A percentile compares a stretch with the other conserved stretches of the same genome.
These are phyloP conservation scores for Periconia sp. DNA, from an alignment of 2,329 filamentous ascomycete genomes.

Conservation along the genomic window DNA sequence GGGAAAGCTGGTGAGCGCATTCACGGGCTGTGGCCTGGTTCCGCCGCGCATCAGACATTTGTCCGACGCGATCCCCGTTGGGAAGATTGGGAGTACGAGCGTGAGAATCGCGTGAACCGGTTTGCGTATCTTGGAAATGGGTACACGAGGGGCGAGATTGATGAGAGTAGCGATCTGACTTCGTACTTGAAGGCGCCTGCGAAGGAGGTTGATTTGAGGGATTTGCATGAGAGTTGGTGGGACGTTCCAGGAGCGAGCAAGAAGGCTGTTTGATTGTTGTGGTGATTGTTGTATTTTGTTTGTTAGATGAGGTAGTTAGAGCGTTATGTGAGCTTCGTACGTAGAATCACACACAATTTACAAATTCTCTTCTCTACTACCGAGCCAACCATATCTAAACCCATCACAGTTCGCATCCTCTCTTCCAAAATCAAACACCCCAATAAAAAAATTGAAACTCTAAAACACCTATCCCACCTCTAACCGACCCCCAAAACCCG, in stretches of 20 bases:
- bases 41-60: slow-evolving; percentile 62
- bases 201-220: slow-evolving; percentile 60
- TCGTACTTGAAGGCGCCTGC: slow-evolving; percentile 60
- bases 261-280: slow-evolving; percentile 5
- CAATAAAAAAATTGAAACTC: too few species aligned
- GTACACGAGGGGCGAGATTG: slow-evolving; percentile 61
- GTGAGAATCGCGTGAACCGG: slow-evolving; percentile 50
- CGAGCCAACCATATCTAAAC: too few species aligned
- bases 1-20: slow-evolving; percentile 60
- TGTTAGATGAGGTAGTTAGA: too few species aligned
- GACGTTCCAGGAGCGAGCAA: slow-evolving; percentile 28
- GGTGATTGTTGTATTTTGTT: too few species aligned
- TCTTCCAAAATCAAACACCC: too few species aligned
- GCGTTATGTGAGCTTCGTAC: too few species aligned
- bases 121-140: slow-evolving; percentile 71
- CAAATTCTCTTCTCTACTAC: too few species aligned
- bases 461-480: too few species aligned
- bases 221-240: slow-evolving; percentile 70
- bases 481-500: too few species aligned
- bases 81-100: slow-evolving; percentile 62
- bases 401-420: too few species aligned
- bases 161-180: slow-evolving; percentile 61
- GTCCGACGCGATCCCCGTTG: slow-evolving; percentile 59
- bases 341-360: too few species aligned
- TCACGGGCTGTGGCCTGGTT: slow-evolving; percentile 71